Evolutionary conservation across 108 stramenopile genomes (phyloP).

Genomic region (Cyclostephanos invisitatus): DNA sequence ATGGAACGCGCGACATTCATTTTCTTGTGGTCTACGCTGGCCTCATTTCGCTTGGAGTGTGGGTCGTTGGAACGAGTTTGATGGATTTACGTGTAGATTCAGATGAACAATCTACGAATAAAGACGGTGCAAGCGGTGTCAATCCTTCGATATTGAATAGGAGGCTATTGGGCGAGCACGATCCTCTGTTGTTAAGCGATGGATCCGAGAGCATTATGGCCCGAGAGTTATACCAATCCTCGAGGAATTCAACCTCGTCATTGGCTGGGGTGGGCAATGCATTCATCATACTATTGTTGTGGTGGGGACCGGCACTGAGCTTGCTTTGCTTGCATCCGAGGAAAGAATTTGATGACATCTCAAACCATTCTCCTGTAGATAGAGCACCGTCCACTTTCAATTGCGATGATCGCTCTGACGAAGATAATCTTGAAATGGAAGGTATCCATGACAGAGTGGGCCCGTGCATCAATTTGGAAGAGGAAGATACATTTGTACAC

Average conservation of each 20-base stretch:
- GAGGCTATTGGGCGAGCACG: not conserved
- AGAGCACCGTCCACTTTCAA: slow-evolving; percentile 7
- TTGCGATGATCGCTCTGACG: slow-evolving; percentile 29
- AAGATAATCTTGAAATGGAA: slow-evolving; percentile 18
- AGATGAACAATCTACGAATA: not conserved
- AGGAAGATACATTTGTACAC: slow-evolving; percentile 33
- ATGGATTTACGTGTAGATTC: slow-evolving; percentile 35
- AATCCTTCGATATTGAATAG: slow-evolving; percentile 11
- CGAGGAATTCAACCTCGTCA: slow-evolving; percentile 15
- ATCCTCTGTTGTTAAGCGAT: not conserved
- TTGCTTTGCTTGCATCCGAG: slow-evolving; percentile 53
- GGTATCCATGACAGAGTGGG: slow-evolving; percentile 1
- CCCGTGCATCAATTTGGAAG: slow-evolving; percentile 8
- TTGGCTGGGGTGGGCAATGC: slow-evolving; percentile 49
- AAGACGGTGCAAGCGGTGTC: slow-evolving; percentile 10
- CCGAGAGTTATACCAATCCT: slow-evolving; percentile 1
- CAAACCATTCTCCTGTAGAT: not conserved
- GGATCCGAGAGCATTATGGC: not conserved
- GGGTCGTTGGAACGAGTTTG: slow-evolving; percentile 61
- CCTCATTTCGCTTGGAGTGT: slow-evolving; percentile 54
- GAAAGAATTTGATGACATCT: slow-evolving; percentile 27
- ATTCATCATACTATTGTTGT: slow-evolving; percentile 55
- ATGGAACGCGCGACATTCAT: slow-evolving; percentile 68
- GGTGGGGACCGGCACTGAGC: slow-evolving; percentile 68
- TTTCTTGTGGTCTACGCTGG: slow-evolving; percentile 72